A percentile compares a stretch with the other conserved stretches of the same genome.
These are phyloP conservation scores for Tuber brumale DNA, from an alignment of 495 filamentous ascomycete genomes.

Conservation along the genomic window DNA sequence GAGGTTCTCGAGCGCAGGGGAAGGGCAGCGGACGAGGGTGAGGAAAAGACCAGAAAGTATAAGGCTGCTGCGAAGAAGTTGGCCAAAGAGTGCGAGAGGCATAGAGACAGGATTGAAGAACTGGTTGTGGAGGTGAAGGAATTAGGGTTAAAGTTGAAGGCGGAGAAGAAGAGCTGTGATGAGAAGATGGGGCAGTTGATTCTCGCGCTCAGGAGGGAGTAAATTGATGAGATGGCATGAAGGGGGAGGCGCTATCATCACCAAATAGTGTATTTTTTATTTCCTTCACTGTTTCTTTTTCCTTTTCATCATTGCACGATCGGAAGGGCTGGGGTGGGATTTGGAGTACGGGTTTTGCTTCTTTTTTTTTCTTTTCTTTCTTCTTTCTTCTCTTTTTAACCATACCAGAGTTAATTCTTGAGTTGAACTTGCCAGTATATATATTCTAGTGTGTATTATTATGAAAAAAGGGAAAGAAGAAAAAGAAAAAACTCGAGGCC, in stretches of 20 bases:
- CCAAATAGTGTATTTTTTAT: neutral
- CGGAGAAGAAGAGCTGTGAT: constrained; percentile 39
- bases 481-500: neutral
- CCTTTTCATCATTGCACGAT: neutral
- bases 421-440: neutral
- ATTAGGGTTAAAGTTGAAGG: constrained; percentile 30
- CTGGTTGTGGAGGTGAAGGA: constrained; percentile 30
- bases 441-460: constrained; percentile 4
- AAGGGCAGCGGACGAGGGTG: constrained; percentile 8
- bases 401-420: neutral
- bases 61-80: constrained; percentile 30
- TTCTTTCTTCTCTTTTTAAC: neutral
- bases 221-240: neutral
- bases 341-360: constrained; percentile 26
- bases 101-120: constrained; percentile 27
- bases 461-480: neutral
- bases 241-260: neutral
- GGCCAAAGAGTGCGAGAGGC: constrained; percentile 24
- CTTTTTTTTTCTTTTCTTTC: neutral
- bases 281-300: neutral
- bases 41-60: constrained; percentile 31
- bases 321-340: neutral
- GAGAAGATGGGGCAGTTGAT: constrained; percentile 41
- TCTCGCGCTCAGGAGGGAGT: constrained; percentile 33
- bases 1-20: constrained; percentile 11